Evolutionary conservation across 768 basidiomycete genomes (phyloP), one percentile per base, ranked within the genome.

Genomic region (Tulasnella sp.): DNA sequence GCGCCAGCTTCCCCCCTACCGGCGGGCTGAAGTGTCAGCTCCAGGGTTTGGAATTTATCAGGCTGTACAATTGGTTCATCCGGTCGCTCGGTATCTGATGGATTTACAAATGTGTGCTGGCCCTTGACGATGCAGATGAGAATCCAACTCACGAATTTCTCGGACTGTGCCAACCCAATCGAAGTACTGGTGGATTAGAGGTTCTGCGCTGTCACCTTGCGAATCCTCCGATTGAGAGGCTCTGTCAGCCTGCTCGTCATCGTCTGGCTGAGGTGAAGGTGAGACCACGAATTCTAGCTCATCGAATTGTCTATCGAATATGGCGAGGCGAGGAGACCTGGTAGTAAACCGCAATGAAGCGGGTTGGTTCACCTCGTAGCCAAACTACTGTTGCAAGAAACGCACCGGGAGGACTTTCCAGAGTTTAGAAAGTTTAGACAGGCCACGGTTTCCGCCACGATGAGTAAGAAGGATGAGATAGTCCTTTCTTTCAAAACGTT

Each of bases 271-370:
- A 26, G 41, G 24, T 2, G 30, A 1, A 2, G 60, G 51, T 29
- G 75, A 65, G 11, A 82, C 68, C 1, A 83, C 80, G 1, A 83
- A 70, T 60, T 71, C 75, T 51, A 83, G 64, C n/a, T 72, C 65
- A 50, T 76, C 72, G n/a, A 86, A 65, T 26, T 72, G 72, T 23
- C 81, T 80, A 66, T 86, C 85, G 64, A 86, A 86, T 15, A 86
- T 67, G 13, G 74, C 78, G 26, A 85, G 67, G 8, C 72, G 67
- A 23, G 72, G 65, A 15, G 56, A 19, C 61, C n/a, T 43, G 9
- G 64, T 67, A 17, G 58, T 61, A 4, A 69, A n/a, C n/a, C 70
- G 15, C 52, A 62, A 38, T 60, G 67, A 43, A 64, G 68, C 47
- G 63, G 53, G 27, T 68, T 63, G 4, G 45, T 27, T 26, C 24